Percentiles rank a stretch among this genome's conserved stretches.
These are phyloP conservation scores for Solanum sitiens DNA, from an alignment of 257 asterid genomes.

Conservation along the genomic window DNA sequence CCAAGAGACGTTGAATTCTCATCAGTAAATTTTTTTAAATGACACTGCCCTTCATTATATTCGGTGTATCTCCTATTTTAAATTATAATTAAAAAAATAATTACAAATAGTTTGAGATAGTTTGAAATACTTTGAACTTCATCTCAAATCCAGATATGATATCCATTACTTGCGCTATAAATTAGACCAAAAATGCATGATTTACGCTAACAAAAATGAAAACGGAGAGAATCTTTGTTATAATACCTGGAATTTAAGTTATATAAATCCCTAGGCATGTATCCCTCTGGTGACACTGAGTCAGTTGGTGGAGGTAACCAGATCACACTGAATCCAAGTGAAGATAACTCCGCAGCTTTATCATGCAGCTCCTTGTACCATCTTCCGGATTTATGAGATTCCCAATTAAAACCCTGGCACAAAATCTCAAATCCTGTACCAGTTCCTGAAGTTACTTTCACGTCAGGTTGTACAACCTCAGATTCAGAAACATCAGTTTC, in stretches of 20 bases:
- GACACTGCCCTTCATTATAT: not conserved
- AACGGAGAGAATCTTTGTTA: not conserved
- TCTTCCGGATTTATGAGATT: slow-evolving; percentile 84
- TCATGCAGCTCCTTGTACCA: slow-evolving; percentile 78
- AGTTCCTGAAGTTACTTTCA: slow-evolving; percentile 60
- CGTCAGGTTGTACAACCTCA: slow-evolving; percentile 26
- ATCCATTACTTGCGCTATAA: not conserved
- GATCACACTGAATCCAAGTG: slow-evolving; percentile 77
- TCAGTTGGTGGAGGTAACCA: slow-evolving; percentile 99
- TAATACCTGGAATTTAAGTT: slow-evolving; percentile 87
- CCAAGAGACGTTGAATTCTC: not conserved
- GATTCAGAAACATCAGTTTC: slow-evolving; percentile 30
- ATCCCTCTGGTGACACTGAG: slow-evolving; percentile 96
- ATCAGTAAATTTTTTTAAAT: not conserved
- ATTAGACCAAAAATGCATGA: not conserved
- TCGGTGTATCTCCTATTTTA: not conserved
- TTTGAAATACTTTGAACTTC: not conserved
- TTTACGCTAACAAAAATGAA: not conserved
- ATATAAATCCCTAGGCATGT: slow-evolving; percentile 92
- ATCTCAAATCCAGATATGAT: not conserved
- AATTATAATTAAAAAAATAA: not conserved
- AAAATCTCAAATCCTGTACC: slow-evolving; percentile 84
- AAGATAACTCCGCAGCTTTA: slow-evolving; percentile 58
- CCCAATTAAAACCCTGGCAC: slow-evolving; percentile 98
- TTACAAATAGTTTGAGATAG: not conserved